A percentile compares a stretch with the other conserved stretches of the same genome.
phyloP scores from a whole-genome alignment of 345 rosid genomes.

The Barbarea vulgaris region DNA sequence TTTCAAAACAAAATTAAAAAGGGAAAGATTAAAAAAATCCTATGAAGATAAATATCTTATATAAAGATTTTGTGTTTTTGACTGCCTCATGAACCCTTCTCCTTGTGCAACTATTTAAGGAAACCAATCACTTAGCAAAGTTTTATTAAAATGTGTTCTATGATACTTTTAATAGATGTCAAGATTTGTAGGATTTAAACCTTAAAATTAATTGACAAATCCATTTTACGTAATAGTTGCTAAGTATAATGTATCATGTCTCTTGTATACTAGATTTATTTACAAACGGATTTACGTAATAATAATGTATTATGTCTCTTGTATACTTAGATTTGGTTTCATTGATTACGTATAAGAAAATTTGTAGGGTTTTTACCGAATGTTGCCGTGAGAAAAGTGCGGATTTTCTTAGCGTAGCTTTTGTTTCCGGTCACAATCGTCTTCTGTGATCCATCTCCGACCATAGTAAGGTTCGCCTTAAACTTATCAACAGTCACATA shows the following conservation, averaged over 20 bases:
- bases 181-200: neutral
- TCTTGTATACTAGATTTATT: neutral
- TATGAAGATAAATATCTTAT: too few relatives aligned
- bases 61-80: too few relatives aligned
- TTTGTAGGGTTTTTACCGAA: constrained; percentile 52
- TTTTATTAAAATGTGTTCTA: neutral
- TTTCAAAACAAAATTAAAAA: too few relatives aligned
- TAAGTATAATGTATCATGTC: neutral
- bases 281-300: neutral
- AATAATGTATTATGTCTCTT: neutral
- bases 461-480: constrained; percentile 61
- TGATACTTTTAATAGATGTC: neutral
- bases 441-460: constrained; percentile 90
- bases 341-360: neutral
- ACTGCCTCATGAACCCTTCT: constrained; percentile 63
- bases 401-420: constrained; percentile 56
- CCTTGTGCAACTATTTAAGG: constrained; percentile 55
- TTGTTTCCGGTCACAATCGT: constrained; percentile 65
- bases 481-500: constrained; percentile 52
- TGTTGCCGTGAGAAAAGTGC: constrained; percentile 61
- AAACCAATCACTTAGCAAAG: neutral
- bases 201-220: neutral
- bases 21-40: too few relatives aligned
- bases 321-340: neutral
- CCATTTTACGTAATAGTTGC: too few relatives aligned